phyloP scores from a whole-genome alignment of 2,329 filamentous ascomycete species.

The Penicillium sp. region DNA sequence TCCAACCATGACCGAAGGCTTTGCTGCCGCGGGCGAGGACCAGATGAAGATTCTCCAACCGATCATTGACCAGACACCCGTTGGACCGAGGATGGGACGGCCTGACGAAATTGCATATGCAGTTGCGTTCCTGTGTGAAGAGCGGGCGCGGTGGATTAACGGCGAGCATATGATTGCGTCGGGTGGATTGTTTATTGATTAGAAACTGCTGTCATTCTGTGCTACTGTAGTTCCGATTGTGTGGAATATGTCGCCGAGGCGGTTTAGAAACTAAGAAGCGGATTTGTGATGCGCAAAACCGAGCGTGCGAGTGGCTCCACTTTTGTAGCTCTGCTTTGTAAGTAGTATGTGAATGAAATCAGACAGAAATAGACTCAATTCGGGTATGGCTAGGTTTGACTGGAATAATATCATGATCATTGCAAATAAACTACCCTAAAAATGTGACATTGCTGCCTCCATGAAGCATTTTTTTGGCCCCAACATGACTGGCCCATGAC shows the following conservation, averaged over 20 bases:
- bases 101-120: slow-evolving; percentile 56
- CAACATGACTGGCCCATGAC: neutral
- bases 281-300: neutral
- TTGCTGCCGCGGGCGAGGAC: slow-evolving; percentile 44
- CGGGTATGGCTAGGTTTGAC: neutral
- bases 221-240: neutral
- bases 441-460: neutral
- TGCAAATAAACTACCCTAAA: neutral
- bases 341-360: neutral
- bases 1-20: slow-evolving; percentile 50
- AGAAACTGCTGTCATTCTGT: neutral
- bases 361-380: neutral
- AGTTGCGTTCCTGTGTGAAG: slow-evolving; percentile 55
- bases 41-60: slow-evolving; percentile 52
- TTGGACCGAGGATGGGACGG: slow-evolving; percentile 51
- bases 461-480: neutral
- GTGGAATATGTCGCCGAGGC: neutral
- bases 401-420: neutral
- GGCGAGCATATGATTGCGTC: slow-evolving; percentile 47
- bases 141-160: slow-evolving; percentile 56
- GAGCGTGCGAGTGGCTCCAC: neutral
- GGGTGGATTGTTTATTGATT: slow-evolving; percentile 40
- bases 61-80: slow-evolving; percentile 53
- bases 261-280: neutral
- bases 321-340: neutral